A percentile compares a stretch with the other conserved stretches of the same genome.
Conservation (phyloP, 1,139 yeast species). For the Sugiyamaella pinicola region DNA sequence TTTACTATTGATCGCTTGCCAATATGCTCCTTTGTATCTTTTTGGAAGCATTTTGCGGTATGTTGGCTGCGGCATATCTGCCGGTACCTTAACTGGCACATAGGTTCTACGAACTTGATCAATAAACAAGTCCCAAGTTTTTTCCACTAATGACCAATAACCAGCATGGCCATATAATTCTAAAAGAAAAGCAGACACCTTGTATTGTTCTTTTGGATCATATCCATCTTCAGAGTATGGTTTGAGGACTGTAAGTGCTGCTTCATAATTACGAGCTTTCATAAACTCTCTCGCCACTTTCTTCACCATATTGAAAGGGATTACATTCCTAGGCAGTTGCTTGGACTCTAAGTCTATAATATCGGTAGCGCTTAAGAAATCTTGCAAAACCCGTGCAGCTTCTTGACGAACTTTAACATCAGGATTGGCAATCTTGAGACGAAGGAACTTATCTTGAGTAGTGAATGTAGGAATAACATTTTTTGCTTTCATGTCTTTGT, state of each 20-base stretch:
- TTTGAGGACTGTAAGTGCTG: conserved; percentile 24
- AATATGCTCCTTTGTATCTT: conserved; percentile 28
- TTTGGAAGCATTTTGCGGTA: conserved; percentile 23
- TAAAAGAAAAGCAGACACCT: conserved; percentile 20
- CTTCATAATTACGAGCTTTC: conserved; percentile 18
- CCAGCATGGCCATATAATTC: conserved; percentile 23
- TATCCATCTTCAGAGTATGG: conserved; percentile 20
- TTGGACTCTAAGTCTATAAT: conserved; percentile 34
- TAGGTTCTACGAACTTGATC: conserved; percentile 14
- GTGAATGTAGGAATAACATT: conserved; percentile 33
- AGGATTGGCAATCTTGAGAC: conserved; percentile 18
- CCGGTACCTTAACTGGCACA: conserved; percentile 9
- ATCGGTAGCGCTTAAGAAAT: conserved; percentile 23
- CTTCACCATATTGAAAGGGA: conserved; percentile 33
- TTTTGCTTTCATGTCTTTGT: conserved; percentile 26
- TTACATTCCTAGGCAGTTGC: conserved; percentile 31
- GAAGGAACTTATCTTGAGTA: conserved; percentile 30
- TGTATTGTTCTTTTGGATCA: conserved; percentile 14
- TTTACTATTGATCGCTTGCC: conserved; percentile 40
- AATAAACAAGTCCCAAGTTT: conserved; percentile 23
- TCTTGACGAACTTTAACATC: conserved; percentile 18
- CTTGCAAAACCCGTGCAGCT: conserved; percentile 24
- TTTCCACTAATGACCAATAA: conserved; percentile 23
- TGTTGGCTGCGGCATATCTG: background rate
- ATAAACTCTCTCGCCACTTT: conserved; percentile 23